A percentile compares a stretch with the other conserved stretches of the same genome.
phyloP scores from a whole-genome alignment of 2,329 filamentous ascomycete genomes.

The Monosporascus sp. region DNA sequence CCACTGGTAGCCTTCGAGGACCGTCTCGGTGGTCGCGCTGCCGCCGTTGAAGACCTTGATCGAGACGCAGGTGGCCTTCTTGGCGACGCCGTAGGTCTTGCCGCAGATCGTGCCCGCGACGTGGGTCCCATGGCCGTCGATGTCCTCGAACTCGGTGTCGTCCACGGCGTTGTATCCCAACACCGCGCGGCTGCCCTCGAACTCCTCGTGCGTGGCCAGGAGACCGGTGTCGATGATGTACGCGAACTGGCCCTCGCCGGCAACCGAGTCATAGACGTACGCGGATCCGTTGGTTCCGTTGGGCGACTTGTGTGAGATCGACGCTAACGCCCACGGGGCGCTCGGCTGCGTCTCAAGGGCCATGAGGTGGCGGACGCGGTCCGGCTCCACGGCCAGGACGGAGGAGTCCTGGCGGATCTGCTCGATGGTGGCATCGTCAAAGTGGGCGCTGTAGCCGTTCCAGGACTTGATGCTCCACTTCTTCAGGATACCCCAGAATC shows the following conservation, averaged over 20 bases:
- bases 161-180: slow-evolving; percentile 22
- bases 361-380: slow-evolving; percentile 20
- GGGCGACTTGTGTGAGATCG: slow-evolving; percentile 14
- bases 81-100: slow-evolving; percentile 27
- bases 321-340: slow-evolving; percentile 26
- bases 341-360: slow-evolving; percentile 13
- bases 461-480: background rate
- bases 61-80: slow-evolving; percentile 19
- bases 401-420: slow-evolving; percentile 1
- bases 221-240: slow-evolving; percentile 42
- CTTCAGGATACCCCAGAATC: slow-evolving; percentile 1
- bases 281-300: background rate
- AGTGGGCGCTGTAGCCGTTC: slow-evolving; percentile 4
- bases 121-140: slow-evolving; percentile 26
- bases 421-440: slow-evolving; percentile 4
- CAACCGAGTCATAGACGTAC: slow-evolving; percentile 20
- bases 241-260: slow-evolving; percentile 22
- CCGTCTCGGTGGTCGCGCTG: slow-evolving; percentile 1
- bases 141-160: slow-evolving; percentile 11
- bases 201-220: slow-evolving; percentile 28
- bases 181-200: slow-evolving; percentile 20
- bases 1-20: slow-evolving; percentile 21
- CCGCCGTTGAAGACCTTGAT: slow-evolving; percentile 24
- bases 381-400: slow-evolving; percentile 24
- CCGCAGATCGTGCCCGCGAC: slow-evolving; percentile 25